Evolutionary conservation across 805 yeast genomes (phyloP).

Genomic region (Jamesozyma lodderae): DNA sequence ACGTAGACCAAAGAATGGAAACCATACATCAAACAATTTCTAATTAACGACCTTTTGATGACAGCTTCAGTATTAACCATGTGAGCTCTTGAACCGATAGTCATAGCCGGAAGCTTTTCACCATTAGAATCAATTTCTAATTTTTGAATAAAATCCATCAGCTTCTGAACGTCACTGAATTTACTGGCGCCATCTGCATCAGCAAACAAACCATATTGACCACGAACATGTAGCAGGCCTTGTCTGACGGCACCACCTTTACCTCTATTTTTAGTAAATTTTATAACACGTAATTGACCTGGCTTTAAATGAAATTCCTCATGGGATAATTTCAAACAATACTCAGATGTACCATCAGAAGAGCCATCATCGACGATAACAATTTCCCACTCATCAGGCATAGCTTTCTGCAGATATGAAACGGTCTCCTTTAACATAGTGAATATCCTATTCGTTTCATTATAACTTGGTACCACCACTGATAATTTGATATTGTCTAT

Average conservation of each 20-base stretch:
- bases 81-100: conserved; percentile 92
- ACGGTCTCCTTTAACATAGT: conserved; percentile 66
- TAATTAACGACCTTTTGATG: conserved; percentile 79
- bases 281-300: conserved; percentile 60
- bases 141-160: conserved; percentile 37
- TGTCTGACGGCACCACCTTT: conserved; percentile 96
- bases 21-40: conserved; percentile 90
- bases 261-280: conserved; percentile 71
- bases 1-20: conserved; percentile 76
- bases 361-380: conserved; percentile 90
- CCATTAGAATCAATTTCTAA: conserved; percentile 20
- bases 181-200: conserved; percentile 97
- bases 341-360: conserved; percentile 64
- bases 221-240: conserved; percentile 71
- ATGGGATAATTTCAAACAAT: conserved; percentile 52
- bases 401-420: conserved; percentile 37
- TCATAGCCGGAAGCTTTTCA: conserved; percentile 43
- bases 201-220: conserved; percentile 72
- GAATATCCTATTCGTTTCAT: conserved; percentile 67
- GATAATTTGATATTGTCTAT: conserved; percentile 46
- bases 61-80: conserved; percentile 95
- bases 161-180: conserved; percentile 56
- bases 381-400: conserved; percentile 45
- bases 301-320: conserved; percentile 40
- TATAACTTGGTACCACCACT: conserved; percentile 88